Conservation (phyloP, 257 asterid genomes). For the Ilex asprella region DNA sequence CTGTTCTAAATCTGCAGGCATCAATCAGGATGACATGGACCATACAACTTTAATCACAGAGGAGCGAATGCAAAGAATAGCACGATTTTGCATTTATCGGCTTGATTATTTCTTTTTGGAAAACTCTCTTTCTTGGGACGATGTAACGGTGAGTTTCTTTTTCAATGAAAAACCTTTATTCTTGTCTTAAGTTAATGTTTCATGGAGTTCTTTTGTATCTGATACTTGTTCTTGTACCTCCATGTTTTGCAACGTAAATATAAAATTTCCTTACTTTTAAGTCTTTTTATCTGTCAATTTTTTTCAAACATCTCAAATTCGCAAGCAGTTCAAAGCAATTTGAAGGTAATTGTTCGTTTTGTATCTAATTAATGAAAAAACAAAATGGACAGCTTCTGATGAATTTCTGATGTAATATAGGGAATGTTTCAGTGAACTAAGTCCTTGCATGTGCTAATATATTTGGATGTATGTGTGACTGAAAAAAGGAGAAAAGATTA, state of each 20-base stretch:
- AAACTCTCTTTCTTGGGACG: slow-evolving; percentile 60
- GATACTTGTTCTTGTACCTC: neutral
- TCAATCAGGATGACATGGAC: slow-evolving; percentile 18
- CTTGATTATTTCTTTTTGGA: slow-evolving; percentile 53
- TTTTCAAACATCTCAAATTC: neutral
- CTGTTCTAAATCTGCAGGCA: slow-evolving; percentile 19
- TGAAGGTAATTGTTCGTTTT: too few relatives aligned
- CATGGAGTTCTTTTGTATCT: neutral
- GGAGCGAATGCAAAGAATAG: slow-evolving; percentile 37
- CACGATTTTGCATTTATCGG: slow-evolving; percentile 61
- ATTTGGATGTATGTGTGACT: neutral
- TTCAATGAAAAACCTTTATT: neutral
- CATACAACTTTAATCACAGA: slow-evolving; percentile 18
- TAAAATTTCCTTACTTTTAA: neutral
- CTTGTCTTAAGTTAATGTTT: neutral
- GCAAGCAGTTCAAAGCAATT: too few relatives aligned
- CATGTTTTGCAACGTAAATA: neutral
- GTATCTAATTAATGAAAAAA: neutral
- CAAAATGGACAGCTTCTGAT: too few relatives aligned
- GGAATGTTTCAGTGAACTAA: neutral
- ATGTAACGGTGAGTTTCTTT: slow-evolving; percentile 56
- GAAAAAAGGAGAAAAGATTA: too few relatives aligned
- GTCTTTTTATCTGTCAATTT: neutral
- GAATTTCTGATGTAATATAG: neutral
- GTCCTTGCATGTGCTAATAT: neutral